Conservation (phyloP, 2,329 filamentous ascomycete genomes). For the Dactylellina haptotyla region DNA sequence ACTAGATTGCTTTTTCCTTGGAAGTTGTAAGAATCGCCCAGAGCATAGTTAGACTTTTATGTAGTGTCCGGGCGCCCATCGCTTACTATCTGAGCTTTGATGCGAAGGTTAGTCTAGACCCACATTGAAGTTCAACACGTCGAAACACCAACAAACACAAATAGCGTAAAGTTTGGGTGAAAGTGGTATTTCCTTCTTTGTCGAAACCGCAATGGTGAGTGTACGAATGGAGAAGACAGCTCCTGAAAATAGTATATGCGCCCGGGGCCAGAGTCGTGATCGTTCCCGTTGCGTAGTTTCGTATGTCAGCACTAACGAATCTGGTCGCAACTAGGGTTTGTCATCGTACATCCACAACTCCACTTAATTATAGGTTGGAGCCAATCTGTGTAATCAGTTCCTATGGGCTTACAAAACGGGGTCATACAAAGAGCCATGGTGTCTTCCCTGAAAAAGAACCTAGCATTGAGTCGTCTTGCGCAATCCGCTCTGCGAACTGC, state of each 20-base stretch:
- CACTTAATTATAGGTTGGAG: conserved; percentile 49
- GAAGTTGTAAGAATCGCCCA: conserved; percentile 5
- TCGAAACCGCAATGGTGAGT: conserved; percentile 22
- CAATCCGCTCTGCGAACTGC: conserved; percentile 27
- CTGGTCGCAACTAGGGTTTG: conserved; percentile 50
- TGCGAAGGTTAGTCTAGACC: conserved; percentile 19
- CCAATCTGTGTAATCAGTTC: conserved; percentile 45
- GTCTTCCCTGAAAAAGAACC: conserved; percentile 5
- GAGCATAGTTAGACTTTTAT: neutral
- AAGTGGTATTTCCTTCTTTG: conserved; percentile 29
- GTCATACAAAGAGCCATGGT: conserved; percentile 24
- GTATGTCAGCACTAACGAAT: conserved; percentile 54
- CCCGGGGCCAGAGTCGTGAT: conserved; percentile 29
- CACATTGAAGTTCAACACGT: conserved; percentile 5
- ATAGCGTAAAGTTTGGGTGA: conserved; percentile 33
- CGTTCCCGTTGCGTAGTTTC: conserved; percentile 46
- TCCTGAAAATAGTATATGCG: conserved; percentile 52
- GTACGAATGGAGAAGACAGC: conserved; percentile 26
- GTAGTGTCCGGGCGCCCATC: conserved; percentile 9
- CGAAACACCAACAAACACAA: conserved; percentile 39
- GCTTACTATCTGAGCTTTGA: conserved; percentile 43
- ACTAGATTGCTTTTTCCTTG: conserved; percentile 16
- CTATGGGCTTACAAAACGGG: conserved; percentile 34
- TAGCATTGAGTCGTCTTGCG: conserved; percentile 33
- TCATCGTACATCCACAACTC: conserved; percentile 48